Evolutionary conservation across 345 rosid species (phyloP).

Genomic region (Capsella bursapastoris): DNA sequence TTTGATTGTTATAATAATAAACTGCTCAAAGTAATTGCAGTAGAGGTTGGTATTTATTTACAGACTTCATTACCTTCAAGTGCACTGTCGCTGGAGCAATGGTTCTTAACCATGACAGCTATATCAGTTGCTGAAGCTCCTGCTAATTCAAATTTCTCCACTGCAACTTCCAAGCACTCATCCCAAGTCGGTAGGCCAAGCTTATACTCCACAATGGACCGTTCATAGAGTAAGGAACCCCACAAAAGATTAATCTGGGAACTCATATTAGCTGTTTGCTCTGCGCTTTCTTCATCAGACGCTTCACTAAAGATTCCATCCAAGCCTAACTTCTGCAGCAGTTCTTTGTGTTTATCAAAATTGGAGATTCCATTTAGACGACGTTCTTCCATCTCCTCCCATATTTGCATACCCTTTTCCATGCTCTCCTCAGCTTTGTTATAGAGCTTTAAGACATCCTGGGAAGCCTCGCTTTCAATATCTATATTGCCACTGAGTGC

Average conservation of each 20-base stretch:
- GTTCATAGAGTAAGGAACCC: slow-evolving; percentile 93
- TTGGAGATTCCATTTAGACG: slow-evolving; percentile 80
- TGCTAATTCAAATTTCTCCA: slow-evolving; percentile 95
- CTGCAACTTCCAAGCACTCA: slow-evolving; percentile 95
- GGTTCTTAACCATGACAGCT: slow-evolving; percentile 98
- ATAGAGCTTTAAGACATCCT: slow-evolving; percentile 81
- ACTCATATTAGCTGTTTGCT: slow-evolving; percentile 77
- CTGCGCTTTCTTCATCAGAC: slow-evolving; percentile 69
- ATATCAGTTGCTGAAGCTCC: slow-evolving; percentile 95
- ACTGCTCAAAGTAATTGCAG: not conserved
- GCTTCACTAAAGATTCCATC: slow-evolving; percentile 61
- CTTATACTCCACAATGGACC: slow-evolving; percentile 88
- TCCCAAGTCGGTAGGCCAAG: slow-evolving; percentile 93
- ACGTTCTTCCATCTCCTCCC: slow-evolving; percentile 90
- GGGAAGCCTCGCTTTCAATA: slow-evolving; percentile 65
- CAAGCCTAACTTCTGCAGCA: slow-evolving; percentile 67
- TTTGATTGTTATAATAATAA: not conserved
- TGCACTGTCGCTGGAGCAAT: slow-evolving; percentile 84
- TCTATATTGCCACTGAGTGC: slow-evolving; percentile 67
- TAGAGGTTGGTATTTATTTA: slow-evolving; percentile 17
- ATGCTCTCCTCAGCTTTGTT: slow-evolving; percentile 94
- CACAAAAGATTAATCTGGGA: slow-evolving; percentile 88
- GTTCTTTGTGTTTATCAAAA: slow-evolving; percentile 60
- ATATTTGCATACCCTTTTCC: slow-evolving; percentile 91
- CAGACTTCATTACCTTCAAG: slow-evolving; percentile 68